phyloP scores from a whole-genome alignment of 371 early-diverging fungal genomes.

The Batkoa obscura region DNA sequence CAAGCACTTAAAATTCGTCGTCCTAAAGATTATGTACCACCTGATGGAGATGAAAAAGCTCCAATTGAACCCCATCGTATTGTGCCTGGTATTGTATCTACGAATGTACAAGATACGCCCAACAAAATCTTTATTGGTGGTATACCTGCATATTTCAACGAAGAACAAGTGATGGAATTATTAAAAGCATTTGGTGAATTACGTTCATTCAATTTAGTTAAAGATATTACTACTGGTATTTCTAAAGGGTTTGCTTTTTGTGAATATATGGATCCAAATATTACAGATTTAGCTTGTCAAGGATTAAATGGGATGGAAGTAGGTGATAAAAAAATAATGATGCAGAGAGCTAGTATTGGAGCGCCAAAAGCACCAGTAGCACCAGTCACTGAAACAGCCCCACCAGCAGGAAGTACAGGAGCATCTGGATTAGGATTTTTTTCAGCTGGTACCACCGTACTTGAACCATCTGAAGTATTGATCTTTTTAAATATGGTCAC shows the following conservation, averaged over 20 bases:
- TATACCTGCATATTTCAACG: slow-evolving; percentile 69
- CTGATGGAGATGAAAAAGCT: slow-evolving; percentile 20
- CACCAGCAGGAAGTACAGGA: not conserved
- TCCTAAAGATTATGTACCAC: slow-evolving; percentile 83
- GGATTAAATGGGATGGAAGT: slow-evolving; percentile 90
- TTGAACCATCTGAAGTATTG: slow-evolving; percentile 51
- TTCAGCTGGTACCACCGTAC: slow-evolving; percentile 14
- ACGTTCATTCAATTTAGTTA: slow-evolving; percentile 77
- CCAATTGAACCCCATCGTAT: slow-evolving; percentile 7
- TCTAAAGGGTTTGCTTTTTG: slow-evolving; percentile 94
- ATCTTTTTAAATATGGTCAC: slow-evolving; percentile 92
- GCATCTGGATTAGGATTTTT: slow-evolving; percentile 10
- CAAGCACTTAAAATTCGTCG: slow-evolving; percentile 76
- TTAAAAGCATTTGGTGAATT: slow-evolving; percentile 84
- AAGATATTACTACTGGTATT: slow-evolving; percentile 51
- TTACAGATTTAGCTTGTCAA: slow-evolving; percentile 85
- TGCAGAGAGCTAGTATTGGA: slow-evolving; percentile 83
- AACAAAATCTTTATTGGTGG: slow-evolving; percentile 91
- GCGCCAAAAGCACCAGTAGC: slow-evolving; percentile 17
- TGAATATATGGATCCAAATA: slow-evolving; percentile 71
- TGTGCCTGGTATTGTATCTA: slow-evolving; percentile 40
- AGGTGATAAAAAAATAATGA: slow-evolving; percentile 83
- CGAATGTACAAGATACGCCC: slow-evolving; percentile 72
- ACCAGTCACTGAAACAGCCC: slow-evolving; percentile 2
- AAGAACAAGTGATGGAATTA: slow-evolving; percentile 86